Evolutionary conservation across 345 rosid genomes (phyloP).

Genomic region (Kernera saxatilis): DNA sequence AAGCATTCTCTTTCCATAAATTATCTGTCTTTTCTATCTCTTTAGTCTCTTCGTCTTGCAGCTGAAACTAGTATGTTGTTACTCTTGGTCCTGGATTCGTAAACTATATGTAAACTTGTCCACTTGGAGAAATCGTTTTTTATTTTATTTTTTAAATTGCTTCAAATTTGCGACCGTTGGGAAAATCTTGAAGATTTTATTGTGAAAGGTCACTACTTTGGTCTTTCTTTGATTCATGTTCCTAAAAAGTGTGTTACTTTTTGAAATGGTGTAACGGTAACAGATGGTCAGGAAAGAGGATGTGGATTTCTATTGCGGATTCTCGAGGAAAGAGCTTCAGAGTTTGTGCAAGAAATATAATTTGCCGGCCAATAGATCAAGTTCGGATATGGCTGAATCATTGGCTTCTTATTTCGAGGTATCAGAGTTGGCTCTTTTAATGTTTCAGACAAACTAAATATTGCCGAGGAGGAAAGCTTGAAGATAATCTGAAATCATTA

Average conservation of each 20-base stretch:
- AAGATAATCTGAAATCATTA: not conserved
- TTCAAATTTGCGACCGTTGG: conserved; percentile 30
- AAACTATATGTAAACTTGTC: not conserved
- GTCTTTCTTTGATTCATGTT: not conserved
- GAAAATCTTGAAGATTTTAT: not conserved
- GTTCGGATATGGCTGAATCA: conserved; percentile 53
- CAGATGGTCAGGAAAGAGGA: conserved; percentile 48
- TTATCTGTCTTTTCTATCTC: not conserved
- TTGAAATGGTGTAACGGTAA: conserved; percentile 4
- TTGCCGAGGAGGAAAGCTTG: not conserved
- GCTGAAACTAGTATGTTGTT: not conserved
- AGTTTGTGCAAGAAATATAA: conserved; percentile 61
- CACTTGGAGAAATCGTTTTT: not conserved
- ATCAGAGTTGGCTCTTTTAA: not conserved
- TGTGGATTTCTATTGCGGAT: conserved; percentile 36
- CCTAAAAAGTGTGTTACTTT: not conserved
- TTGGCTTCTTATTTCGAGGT: conserved; percentile 50
- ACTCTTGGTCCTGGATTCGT: not conserved
- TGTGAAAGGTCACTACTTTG: conserved; percentile 6
- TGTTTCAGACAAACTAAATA: not conserved
- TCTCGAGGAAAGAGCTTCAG: conserved; percentile 73
- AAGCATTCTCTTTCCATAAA: conserved; percentile 5
- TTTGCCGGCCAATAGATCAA: conserved; percentile 70
- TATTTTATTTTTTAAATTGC: not conserved
- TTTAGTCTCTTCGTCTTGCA: not conserved